phyloP scores from a whole-genome alignment of 1,139 yeast genomes.

The Kazachstania sp. region DNA sequence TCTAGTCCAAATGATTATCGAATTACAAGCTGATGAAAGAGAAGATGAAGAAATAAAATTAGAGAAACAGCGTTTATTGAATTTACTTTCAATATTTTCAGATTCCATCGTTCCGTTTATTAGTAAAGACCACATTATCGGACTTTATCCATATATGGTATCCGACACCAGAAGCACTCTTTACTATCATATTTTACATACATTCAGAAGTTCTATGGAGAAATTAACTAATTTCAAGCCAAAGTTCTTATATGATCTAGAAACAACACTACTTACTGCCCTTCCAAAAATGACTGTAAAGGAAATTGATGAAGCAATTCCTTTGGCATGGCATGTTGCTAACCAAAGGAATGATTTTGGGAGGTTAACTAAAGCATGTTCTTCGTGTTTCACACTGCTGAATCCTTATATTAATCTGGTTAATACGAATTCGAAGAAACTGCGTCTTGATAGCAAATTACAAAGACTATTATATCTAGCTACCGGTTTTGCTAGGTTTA shows the following conservation, averaged over 20 bases:
- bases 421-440: slow-evolving; percentile 18
- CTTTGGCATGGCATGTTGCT: slow-evolving; percentile 53
- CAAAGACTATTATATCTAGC: slow-evolving; percentile 52
- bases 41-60: slow-evolving; percentile 16
- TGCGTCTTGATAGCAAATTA: slow-evolving; percentile 38
- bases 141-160: slow-evolving; percentile 49
- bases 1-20: slow-evolving; percentile 30
- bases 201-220: slow-evolving; percentile 45
- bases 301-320: slow-evolving; percentile 63
- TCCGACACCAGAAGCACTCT: slow-evolving; percentile 39
- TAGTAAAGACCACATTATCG: slow-evolving; percentile 54
- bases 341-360: slow-evolving; percentile 38
- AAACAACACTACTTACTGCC: slow-evolving; percentile 42
- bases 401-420: slow-evolving; percentile 37
- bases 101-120: slow-evolving; percentile 44
- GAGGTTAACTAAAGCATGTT: slow-evolving; percentile 51
- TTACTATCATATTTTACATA: slow-evolving; percentile 42
- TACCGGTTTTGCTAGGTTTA: slow-evolving; percentile 63
- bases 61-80: slow-evolving; percentile 35
- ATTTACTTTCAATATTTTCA: slow-evolving; percentile 46
- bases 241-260: slow-evolving; percentile 44
- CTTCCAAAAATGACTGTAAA: slow-evolving; percentile 50
- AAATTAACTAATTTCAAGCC: slow-evolving; percentile 40
- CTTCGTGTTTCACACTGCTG: slow-evolving; percentile 47
- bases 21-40: slow-evolving; percentile 17